phyloP scores from a whole-genome alignment of 1,139 yeast species.

The Yamadazyma blattariae region DNA sequence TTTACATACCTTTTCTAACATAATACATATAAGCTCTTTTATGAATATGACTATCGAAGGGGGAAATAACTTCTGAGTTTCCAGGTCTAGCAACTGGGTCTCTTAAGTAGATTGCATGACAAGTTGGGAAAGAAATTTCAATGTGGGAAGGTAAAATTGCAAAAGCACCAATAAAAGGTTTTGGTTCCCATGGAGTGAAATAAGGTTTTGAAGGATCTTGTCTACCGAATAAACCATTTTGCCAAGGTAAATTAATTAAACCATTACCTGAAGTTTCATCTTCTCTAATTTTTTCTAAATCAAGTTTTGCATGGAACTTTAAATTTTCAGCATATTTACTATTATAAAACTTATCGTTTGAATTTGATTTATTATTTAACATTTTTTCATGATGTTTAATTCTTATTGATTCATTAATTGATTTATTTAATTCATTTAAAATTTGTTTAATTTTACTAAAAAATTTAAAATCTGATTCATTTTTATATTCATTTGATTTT shows the following conservation, averaged over 20 bases:
- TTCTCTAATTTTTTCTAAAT: constrained; percentile 53
- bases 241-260: constrained; percentile 66
- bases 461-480: constrained; percentile 36
- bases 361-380: constrained; percentile 19
- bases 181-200: constrained; percentile 96
- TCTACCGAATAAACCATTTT: constrained; percentile 74
- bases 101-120: constrained; percentile 92
- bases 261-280: constrained; percentile 45
- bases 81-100: constrained; percentile 98
- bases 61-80: constrained; percentile 91
- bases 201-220: constrained; percentile 72
- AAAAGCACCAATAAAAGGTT: constrained; percentile 90
- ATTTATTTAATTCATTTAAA: constrained; percentile 51
- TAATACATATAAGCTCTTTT: constrained; percentile 97
- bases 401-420: constrained; percentile 51
- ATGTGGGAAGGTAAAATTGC: constrained; percentile 90
- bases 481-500: constrained; percentile 35
- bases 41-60: constrained; percentile 79
- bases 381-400: constrained; percentile 18
- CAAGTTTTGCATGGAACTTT: constrained; percentile 42
- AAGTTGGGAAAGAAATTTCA: constrained; percentile 84
- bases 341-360: constrained; percentile 38
- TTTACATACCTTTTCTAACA: constrained; percentile 68
- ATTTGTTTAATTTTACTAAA: constrained; percentile 52
- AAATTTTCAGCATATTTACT: constrained; percentile 59